Percentiles rank a stretch among this genome's conserved stretches.
phyloP scores from a whole-genome alignment of 2,329 filamentous ascomycete species.

The Geoglossum cookeanum region DNA sequence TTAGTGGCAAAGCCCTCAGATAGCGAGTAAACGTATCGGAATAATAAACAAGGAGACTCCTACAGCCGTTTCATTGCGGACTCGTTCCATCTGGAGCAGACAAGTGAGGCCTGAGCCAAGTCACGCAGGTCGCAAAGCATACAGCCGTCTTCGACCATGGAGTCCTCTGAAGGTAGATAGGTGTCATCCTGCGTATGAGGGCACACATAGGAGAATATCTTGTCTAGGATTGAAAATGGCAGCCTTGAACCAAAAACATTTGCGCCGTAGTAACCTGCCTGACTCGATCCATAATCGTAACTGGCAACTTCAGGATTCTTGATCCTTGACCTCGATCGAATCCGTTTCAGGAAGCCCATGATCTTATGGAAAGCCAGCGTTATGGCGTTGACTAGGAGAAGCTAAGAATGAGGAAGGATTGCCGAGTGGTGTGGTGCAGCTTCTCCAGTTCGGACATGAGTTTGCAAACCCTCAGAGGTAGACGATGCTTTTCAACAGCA shows the following conservation, averaged over 20 bases:
- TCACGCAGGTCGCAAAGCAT: conserved; percentile 90
- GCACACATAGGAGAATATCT: conserved; percentile 67
- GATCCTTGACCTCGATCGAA: conserved; percentile 1
- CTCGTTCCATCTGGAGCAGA: conserved; percentile 51
- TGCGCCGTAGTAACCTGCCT: background rate
- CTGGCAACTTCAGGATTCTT: background rate
- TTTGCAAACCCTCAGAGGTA: background rate
- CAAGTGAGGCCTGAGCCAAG: conserved; percentile 58
- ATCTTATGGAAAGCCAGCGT: background rate
- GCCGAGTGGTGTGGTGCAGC: background rate
- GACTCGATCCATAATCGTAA: background rate
- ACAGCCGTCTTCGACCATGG: conserved; percentile 59
- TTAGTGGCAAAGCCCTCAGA: background rate
- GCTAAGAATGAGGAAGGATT: background rate
- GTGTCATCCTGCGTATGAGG: conserved; percentile 61
- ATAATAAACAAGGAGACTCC: conserved; percentile 19
- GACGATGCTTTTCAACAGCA: background rate
- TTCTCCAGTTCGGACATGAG: background rate
- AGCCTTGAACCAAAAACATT: conserved; percentile 29
- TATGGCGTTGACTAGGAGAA: background rate
- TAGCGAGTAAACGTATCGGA: background rate
- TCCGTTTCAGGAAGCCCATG: conserved; percentile 3
- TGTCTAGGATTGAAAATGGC: conserved; percentile 48
- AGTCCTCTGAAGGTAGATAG: conserved; percentile 69
- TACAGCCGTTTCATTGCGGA: conserved; percentile 42